Conservation (phyloP, 345 rosid genomes). For the Balakata baccata region DNA sequence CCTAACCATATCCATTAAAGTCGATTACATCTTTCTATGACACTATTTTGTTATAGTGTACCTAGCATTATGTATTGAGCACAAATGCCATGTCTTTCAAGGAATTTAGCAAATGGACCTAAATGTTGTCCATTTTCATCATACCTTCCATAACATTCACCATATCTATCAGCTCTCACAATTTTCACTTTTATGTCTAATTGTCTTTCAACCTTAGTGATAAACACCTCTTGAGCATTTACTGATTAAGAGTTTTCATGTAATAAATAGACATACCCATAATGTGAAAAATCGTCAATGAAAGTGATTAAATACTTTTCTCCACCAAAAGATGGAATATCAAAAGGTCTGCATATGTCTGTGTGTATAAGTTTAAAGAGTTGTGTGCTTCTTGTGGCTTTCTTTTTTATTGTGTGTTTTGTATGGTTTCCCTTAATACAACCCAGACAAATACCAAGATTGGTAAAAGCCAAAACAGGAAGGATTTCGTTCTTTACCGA, state of each 20-base stretch:
- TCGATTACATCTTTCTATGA: background rate
- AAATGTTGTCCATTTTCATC: background rate
- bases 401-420: background rate
- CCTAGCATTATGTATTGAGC: background rate
- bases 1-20: background rate
- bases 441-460: background rate
- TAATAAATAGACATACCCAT: background rate
- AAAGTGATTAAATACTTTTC: background rate
- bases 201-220: background rate
- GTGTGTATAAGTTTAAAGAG: background rate
- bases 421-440: background rate
- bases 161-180: background rate
- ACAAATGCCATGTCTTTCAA: background rate
- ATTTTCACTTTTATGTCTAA: background rate
- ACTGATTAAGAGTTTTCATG: background rate
- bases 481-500: background rate
- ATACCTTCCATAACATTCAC: background rate
- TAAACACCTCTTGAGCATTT: background rate
- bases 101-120: background rate
- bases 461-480: background rate
- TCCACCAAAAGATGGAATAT: background rate
- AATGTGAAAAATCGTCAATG: background rate
- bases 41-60: background rate
- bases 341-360: background rate
- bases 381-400: background rate